Conservation (phyloP, 106 monocot species). For the Phalaenopsis aphrodite region DNA sequence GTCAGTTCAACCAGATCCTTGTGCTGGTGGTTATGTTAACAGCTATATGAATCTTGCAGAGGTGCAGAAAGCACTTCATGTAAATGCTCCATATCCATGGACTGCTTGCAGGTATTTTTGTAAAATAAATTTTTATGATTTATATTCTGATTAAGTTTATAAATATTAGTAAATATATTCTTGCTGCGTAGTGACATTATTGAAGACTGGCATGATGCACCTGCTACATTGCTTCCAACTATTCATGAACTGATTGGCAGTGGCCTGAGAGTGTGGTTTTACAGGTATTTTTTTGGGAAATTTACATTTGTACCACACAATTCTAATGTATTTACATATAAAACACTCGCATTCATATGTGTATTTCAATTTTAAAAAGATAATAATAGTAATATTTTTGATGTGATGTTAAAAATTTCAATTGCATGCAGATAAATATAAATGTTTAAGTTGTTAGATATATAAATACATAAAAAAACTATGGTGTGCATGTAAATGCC, state of each 20-base stretch:
- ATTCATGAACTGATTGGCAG: conserved; percentile 12
- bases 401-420: too few species aligned
- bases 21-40: not conserved
- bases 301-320: too few species aligned
- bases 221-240: conserved; percentile 8
- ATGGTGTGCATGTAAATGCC: too few species aligned
- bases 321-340: too few species aligned
- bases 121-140: not conserved
- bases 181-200: not conserved
- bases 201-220: conserved; percentile 8
- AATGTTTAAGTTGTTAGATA: too few species aligned
- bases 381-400: too few species aligned
- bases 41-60: conserved; percentile 16
- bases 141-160: not conserved
- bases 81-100: conserved; percentile 18
- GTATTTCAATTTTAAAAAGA: too few species aligned
- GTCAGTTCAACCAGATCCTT: conserved; percentile 14
- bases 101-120: conserved; percentile 5
- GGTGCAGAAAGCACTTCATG: conserved; percentile 27
- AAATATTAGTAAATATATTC: not conserved
- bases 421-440: too few species aligned
- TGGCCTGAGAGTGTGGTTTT: conserved; percentile 15
- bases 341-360: too few species aligned
- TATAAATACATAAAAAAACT: too few species aligned
- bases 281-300: conserved; percentile 1